Evolutionary conservation across 768 basidiomycete genomes (phyloP), one percentile per base, ranked within the genome.

Genomic region (Suillus ampliporus): DNA sequence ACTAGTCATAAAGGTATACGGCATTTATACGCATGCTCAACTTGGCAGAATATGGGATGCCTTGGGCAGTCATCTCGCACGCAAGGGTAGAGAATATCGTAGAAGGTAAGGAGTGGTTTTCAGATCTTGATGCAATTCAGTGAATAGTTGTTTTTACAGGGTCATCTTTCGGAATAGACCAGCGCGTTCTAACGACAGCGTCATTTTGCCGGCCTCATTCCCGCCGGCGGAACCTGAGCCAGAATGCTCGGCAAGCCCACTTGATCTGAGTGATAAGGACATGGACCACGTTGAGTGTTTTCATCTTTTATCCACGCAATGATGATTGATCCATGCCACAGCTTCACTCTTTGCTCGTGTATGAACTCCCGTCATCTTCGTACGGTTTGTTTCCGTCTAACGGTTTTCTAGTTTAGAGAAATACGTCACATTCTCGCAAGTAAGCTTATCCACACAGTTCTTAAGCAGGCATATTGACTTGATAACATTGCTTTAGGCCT

Each of bases 271-370:
- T 5, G 72, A 78, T 7, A 78, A 85, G 37, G 81, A 84, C 50
- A 74, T 77, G 48, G 80, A 82, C 61, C 80, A 86, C 78, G 86
- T 86, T 56, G 64, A 48, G 23, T 28, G 61, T 41, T 38, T 43
- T 57, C 9, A 37, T 19, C 17, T 40, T 26, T 26, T 17, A 40
- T 56, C 19, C 6, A 17, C 26, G 10, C 38, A 19, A 26, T n/a
- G 7, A 26, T 52, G 7, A 26, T 52, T 50, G 19, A 48, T 67
- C 13, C 10, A 37, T 35, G 40, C 13, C 43, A 40, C 51, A 88
- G 86, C 75, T 88, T 10, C 87, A 89, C 65, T 78, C 83, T 2
- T 78, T 88, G 28, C 78, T 89, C n/a, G 80, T 86, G 86, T 89
- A 69, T 60, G 85, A 14, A 26, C 35, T 52, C 31, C 57, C 11